A percentile compares a stretch with the other conserved stretches of the same genome.
Evolutionary conservation across 1,139 yeast genomes (phyloP).

Genomic region (Arxiozyma heterogenica): DNA sequence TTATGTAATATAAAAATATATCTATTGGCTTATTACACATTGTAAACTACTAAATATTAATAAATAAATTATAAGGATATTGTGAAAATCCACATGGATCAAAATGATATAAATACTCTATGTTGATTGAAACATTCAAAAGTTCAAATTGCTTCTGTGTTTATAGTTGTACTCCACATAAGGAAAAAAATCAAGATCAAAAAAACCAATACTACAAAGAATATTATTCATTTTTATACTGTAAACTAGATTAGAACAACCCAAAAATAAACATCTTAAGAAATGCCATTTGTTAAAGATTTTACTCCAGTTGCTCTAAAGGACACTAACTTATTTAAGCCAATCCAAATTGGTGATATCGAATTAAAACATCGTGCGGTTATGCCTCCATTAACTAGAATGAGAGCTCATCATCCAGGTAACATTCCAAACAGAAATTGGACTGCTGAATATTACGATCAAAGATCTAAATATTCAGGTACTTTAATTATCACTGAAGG

Average conservation of each 20-base stretch:
- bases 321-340: constrained; percentile 39
- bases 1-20: too few species aligned
- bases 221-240: not conserved
- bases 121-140: not conserved
- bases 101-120: not conserved
- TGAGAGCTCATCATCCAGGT: constrained; percentile 34
- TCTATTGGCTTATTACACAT: too few species aligned
- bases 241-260: not conserved
- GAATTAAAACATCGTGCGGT: constrained; percentile 37
- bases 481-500: constrained; percentile 34
- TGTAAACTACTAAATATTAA: not conserved
- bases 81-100: not conserved
- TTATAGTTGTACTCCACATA: too few species aligned
- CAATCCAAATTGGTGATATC: constrained; percentile 39
- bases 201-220: not conserved
- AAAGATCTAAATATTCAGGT: constrained; percentile 32
- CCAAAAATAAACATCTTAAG: too few species aligned
- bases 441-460: constrained; percentile 31
- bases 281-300: constrained; percentile 7
- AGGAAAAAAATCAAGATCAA: too few species aligned
- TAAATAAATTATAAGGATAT: not conserved
- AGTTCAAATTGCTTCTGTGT: not conserved
- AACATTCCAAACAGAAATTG: constrained; percentile 28
- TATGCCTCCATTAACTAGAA: constrained; percentile 46
- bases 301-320: constrained; percentile 23